phyloP scores from a whole-genome alignment of 176 grass and related monocot genomes.

The Poa annua region DNA sequence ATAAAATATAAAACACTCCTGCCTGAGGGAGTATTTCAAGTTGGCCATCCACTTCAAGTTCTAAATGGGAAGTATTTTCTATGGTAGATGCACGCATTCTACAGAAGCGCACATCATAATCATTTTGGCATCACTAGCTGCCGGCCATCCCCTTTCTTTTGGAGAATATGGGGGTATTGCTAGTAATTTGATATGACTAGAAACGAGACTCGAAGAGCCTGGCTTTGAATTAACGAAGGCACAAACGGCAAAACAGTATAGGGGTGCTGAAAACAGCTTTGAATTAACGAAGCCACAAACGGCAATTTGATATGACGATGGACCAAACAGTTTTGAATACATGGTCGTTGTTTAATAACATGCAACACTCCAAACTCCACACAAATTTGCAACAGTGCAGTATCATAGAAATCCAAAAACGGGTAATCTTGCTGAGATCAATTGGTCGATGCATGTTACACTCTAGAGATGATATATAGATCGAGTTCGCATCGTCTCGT shows the following conservation, averaged over 20 bases:
- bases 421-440: not conserved
- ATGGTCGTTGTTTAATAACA: not conserved
- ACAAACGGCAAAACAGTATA: too few relatives aligned
- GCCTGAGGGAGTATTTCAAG: too few relatives aligned
- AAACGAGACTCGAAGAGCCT: too few relatives aligned
- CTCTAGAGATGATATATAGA: not conserved
- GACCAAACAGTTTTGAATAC: not conserved
- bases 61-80: not conserved
- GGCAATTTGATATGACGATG: not conserved
- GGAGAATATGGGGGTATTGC: not conserved
- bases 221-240: too few relatives aligned
- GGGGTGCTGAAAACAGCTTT: too few relatives aligned
- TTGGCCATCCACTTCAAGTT: not conserved
- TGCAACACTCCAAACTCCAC: not conserved
- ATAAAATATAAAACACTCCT: too few relatives aligned
- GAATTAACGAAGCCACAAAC: too few relatives aligned
- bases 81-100: not conserved
- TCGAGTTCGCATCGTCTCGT: not conserved
- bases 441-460: not conserved
- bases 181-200: not conserved
- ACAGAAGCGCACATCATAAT: not conserved
- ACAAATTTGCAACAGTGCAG: not conserved
- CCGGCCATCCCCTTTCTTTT: not conserved
- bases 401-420: not conserved
- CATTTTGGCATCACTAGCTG: not conserved